Percentiles rank a stretch among this genome's conserved stretches.
Evolutionary conservation across 2,329 filamentous ascomycete species (phyloP).

Genomic region (Fusarium sp.): DNA sequence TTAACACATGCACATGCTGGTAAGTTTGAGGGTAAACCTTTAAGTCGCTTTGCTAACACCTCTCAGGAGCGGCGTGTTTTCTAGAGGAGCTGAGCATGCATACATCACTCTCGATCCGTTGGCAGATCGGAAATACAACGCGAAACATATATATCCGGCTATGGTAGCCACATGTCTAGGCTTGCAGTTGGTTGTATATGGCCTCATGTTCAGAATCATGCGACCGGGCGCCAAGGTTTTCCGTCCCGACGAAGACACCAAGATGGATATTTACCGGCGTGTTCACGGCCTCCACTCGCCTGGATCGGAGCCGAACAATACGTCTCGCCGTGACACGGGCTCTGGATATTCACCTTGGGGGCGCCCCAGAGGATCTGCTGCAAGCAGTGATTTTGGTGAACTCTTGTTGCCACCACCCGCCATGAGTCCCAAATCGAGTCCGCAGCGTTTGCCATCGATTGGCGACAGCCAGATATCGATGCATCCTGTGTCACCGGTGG

Average conservation of each 20-base stretch:
- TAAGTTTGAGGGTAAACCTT: neutral
- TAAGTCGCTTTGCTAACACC: neutral
- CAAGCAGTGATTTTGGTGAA: neutral
- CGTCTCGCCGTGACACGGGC: neutral
- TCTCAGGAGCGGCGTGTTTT: slow-evolving; percentile 7
- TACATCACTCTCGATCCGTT: slow-evolving; percentile 20
- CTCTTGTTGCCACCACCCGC: neutral
- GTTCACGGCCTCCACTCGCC: slow-evolving; percentile 44
- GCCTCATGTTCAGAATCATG: slow-evolving; percentile 26
- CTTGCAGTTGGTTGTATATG: slow-evolving; percentile 16
- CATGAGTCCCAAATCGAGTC: neutral
- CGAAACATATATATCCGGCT: slow-evolving; percentile 17
- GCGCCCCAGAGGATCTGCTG: neutral
- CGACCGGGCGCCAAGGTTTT: slow-evolving; percentile 18
- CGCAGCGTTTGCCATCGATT: neutral
- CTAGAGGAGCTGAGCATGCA: slow-evolving; percentile 8
- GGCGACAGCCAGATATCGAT: neutral
- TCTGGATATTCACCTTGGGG: neutral
- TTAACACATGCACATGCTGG: slow-evolving; percentile 10
- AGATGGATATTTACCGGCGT: slow-evolving; percentile 24
- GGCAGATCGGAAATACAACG: slow-evolving; percentile 14
- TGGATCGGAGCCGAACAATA: neutral
- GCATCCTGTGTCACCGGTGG: neutral
- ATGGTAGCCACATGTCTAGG: slow-evolving; percentile 19
- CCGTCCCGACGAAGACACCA: slow-evolving; percentile 21